Evolutionary conservation across 331 rosid genomes (phyloP), one percentile per base, ranked within the genome.

Genomic region (Malus hybrid): DNA sequence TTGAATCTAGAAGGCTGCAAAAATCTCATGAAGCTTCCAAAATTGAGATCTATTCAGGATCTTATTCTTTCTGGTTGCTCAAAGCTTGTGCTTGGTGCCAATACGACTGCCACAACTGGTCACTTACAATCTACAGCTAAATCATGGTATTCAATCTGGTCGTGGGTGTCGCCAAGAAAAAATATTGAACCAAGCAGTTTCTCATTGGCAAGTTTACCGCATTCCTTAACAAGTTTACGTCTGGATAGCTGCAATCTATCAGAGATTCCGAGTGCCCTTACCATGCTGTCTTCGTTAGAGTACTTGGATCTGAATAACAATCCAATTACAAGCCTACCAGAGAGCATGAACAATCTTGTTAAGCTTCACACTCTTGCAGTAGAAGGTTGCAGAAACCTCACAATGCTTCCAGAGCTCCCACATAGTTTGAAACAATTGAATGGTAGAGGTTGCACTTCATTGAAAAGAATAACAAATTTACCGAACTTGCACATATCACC

Each of bases 391-490:
- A 6, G 7, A 52, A 9, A 50, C 4, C 46, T 70, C 55, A 4
- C 2, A 52, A 70, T n/a, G n/a, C 74, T 70, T 50, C 74, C 74
- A 18, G 63, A 70, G 74, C 74, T 70, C 46, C 74, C 74, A 28
- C 44, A 13, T 24, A 24, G 24, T 24, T 24, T 24, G 24, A 24
- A 24, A 24, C 24, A 24, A 24, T 24, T 24, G 24, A 1, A 24
- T 24, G 24, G 24, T 24, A 24, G 1, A 24, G 24, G 24, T 24
- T 24, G 24, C 24, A 24, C 24, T 1, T 24, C 24, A 24, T 24
- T 24, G 24, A 24, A 24, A 24, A 24, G 24, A 24, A 24, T 24
- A 24, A 24, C 24, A 24, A 24, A 24, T 24, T 24, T 24, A 24
- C 24, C 24, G 24, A 24, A 24, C 24, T 24, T 24, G 24, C 24